Evolutionary conservation across 148 eudicot genomes (phyloP).

Genomic region (Rhododendron williamsianum): DNA sequence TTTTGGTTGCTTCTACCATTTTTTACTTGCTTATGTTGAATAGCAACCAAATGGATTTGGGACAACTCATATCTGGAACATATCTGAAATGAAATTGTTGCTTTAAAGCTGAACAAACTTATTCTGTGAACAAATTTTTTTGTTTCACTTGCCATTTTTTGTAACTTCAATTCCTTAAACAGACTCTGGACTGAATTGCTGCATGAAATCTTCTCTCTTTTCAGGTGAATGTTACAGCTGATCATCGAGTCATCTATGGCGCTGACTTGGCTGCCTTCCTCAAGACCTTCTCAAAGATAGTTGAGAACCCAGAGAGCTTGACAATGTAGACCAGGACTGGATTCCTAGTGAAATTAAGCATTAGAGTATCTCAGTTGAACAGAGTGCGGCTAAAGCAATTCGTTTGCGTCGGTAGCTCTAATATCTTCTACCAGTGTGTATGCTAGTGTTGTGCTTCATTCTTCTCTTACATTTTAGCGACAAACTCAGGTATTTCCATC

Average conservation of each 20-base stretch:
- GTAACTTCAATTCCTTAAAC: neutral
- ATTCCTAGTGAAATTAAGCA: neutral
- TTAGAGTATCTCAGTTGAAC: neutral
- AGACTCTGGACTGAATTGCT: neutral
- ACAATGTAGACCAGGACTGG: neutral
- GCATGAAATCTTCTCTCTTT: neutral
- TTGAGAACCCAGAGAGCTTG: constrained; percentile 3
- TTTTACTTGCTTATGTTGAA: neutral
- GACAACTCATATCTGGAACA: neutral
- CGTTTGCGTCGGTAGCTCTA: neutral
- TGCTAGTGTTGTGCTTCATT: neutral
- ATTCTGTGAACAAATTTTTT: neutral
- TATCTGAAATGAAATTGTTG: neutral
- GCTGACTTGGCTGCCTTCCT: constrained; percentile 7
- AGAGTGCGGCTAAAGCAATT: neutral
- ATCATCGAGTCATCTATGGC: neutral
- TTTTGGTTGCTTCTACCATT: neutral
- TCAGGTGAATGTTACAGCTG: constrained; percentile 1
- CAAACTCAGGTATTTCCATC: neutral
- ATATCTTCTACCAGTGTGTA: neutral
- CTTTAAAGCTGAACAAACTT: neutral
- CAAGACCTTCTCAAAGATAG: neutral
- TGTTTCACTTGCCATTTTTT: neutral
- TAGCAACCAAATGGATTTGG: neutral
- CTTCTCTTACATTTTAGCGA: neutral